Base-by-base conservation (phyloP, 2,329 filamentous ascomycete species). In the Botryotinia convoluta region DNA sequence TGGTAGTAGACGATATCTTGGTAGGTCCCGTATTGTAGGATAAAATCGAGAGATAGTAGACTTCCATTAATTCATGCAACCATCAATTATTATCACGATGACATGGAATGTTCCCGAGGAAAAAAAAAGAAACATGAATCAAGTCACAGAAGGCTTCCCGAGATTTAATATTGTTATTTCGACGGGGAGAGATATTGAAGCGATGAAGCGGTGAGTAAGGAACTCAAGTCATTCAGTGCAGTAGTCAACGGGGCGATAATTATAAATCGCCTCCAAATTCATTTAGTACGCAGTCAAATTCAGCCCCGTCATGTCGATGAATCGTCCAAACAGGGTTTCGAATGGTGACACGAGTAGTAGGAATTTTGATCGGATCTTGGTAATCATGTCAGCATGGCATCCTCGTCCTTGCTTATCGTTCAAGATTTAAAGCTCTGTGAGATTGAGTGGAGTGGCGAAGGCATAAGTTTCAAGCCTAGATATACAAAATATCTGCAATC, bases 301-400 rank as follows among this genome's bases (percentile, higher is more conserved):
- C 26, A 39, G 35, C 32, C 45, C 64, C 54, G 22, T 68, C 42
- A 48, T 67, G 61, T 44, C 48, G 35, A 51, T 64, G 69, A 71
- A 64, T 71, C 57, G 32, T 39, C 26, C 35, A 44, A 64, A 22
- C 59, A 71, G 48, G 69, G 42, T 71, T 64, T 64, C 60, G 37
- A 72, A 64, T 67, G 18, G 69, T 35, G 60, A 71, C 69, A 64
- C 45, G 45, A 64, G 32, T 64, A 39, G 10, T 22, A 45, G 44
- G 16, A 71, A 29, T 44, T 64, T 71, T 71, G 8, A 64, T 64
- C 59, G 44, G 59, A 64, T 71, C 59, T 71, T 68, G 45, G 22
- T 68, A 68, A 54, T 54, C 29, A 62, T 70, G 12, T 26, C 26
- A 64, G n/a, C 62, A 45, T 64, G 20, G 62, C 18, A 71, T 63